Percentiles rank a stretch among this genome's conserved stretches.
These are phyloP conservation scores for Helicostylum pulchrum DNA, from an alignment of 192 early-diverging fungal genomes.

Conservation along the genomic window DNA sequence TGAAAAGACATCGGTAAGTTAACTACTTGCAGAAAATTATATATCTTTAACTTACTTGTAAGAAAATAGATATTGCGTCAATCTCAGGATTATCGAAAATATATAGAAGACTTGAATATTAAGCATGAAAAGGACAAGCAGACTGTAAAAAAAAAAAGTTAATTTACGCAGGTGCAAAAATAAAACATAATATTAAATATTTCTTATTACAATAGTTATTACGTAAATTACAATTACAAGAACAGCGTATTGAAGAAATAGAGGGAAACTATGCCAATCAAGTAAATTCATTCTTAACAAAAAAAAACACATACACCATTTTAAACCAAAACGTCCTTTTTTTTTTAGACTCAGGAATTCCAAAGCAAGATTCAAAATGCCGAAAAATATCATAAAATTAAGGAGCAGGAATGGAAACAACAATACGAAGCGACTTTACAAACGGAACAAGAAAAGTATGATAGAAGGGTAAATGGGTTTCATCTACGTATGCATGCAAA, in stretches of 20 bases:
- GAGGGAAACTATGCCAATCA: background rate
- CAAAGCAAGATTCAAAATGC: background rate
- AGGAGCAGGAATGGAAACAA: background rate
- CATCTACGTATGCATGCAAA: slow-evolving; percentile 3
- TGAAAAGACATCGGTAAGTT: slow-evolving; percentile 17
- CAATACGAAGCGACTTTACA: background rate
- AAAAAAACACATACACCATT: background rate
- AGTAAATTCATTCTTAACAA: slow-evolving; percentile 1
- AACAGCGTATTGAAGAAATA: slow-evolving; percentile 1
- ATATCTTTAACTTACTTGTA: background rate
- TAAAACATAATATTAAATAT: background rate
- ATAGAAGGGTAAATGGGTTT: slow-evolving; percentile 2
- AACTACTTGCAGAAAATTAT: background rate
- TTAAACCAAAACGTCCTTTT: background rate
- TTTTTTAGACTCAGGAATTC: slow-evolving; percentile 1
- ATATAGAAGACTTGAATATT: background rate
- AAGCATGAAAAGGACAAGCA: background rate
- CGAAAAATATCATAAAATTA: slow-evolving; percentile 1
- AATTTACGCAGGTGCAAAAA: slow-evolving; percentile 8
- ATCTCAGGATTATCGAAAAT: background rate
- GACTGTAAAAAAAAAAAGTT: background rate
- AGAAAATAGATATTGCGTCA: slow-evolving; percentile 9
- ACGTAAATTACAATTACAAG: slow-evolving; percentile 12
- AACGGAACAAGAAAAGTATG: slow-evolving; percentile 5
- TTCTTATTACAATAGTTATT: slow-evolving; percentile 15